A percentile compares a stretch with the other conserved stretches of the same genome.
Evolutionary conservation across 441 rosid genomes (phyloP).

Genomic region (Arabidopsis hybrid): DNA sequence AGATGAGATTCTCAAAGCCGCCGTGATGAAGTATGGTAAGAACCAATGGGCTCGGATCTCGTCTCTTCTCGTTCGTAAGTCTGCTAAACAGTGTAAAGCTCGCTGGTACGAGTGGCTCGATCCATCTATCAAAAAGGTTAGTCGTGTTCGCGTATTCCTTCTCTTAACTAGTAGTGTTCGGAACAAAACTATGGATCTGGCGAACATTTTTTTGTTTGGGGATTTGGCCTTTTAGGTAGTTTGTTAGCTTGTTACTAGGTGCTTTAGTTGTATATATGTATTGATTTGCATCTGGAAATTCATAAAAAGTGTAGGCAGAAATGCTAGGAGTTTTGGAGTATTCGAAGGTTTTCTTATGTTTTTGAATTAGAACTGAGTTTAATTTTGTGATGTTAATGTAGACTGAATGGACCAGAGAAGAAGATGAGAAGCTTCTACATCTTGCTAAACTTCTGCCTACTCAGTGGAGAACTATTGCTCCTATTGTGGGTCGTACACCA

Average conservation of each 20-base stretch:
- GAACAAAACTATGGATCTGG: conserved; percentile 11
- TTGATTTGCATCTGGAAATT: conserved; percentile 16
- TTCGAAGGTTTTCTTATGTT: background rate
- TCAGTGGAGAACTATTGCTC: conserved; percentile 99
- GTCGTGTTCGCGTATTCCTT: conserved; percentile 1
- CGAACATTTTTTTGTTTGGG: background rate
- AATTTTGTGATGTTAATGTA: conserved; percentile 42
- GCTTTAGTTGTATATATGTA: background rate
- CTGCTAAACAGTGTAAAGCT: conserved; percentile 99
- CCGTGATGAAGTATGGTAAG: conserved; percentile 98
- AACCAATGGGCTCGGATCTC: conserved; percentile 99
- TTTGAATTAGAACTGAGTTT: conserved; percentile 26
- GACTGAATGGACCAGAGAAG: conserved; percentile 99
- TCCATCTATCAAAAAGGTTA: conserved; percentile 94
- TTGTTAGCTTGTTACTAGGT: conserved; percentile 4
- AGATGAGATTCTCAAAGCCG: conserved; percentile 98
- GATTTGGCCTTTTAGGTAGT: conserved; percentile 20
- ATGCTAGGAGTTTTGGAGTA: background rate
- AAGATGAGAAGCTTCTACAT: conserved; percentile 98
- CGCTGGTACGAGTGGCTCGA: conserved; percentile 99
- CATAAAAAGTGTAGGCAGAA: background rate
- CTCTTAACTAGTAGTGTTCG: background rate
- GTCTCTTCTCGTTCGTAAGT: conserved; percentile 94
- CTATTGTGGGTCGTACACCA: conserved; percentile 99
- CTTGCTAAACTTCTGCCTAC: conserved; percentile 98